Conservation (phyloP, 192 early-diverging fungal species). For the Rhizophagus clarus region DNA sequence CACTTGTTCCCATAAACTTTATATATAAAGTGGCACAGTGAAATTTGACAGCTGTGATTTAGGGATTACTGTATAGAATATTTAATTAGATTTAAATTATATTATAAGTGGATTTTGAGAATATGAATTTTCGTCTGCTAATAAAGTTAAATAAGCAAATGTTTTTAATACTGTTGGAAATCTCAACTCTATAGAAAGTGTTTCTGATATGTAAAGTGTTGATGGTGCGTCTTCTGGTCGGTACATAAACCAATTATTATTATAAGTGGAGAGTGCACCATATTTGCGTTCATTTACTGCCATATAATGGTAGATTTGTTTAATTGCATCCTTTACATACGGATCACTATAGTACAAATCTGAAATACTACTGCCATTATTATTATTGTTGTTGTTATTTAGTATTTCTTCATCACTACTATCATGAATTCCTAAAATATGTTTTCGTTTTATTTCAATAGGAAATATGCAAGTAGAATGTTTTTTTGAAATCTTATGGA, state of each 20-base stretch:
- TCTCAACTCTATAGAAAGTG: slow-evolving; percentile 8
- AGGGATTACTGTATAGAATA: too few species aligned
- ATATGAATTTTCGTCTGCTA: neutral
- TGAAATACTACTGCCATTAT: neutral
- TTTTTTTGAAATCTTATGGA: neutral
- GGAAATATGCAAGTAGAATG: neutral
- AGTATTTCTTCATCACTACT: too few species aligned
- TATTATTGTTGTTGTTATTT: neutral
- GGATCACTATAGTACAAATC: neutral
- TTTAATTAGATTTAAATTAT: too few species aligned
- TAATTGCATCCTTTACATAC: too few species aligned
- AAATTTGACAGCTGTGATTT: too few species aligned
- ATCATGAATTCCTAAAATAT: neutral
- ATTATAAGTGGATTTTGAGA: too few species aligned
- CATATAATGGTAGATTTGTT: neutral
- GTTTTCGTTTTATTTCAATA: neutral
- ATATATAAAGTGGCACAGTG: too few species aligned
- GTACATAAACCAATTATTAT: slow-evolving; percentile 20
- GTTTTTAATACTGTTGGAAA: slow-evolving; percentile 4
- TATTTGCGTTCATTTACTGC: slow-evolving; percentile 7
- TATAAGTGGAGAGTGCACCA: slow-evolving; percentile 21
- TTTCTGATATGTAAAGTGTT: slow-evolving; percentile 24
- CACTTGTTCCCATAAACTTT: too few species aligned
- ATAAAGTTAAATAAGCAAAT: slow-evolving; percentile 5
- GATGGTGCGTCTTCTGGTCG: neutral